Evolutionary conservation across 208 protist genomes (phyloP).

Genomic region (Trichomonas tenax): DNA sequence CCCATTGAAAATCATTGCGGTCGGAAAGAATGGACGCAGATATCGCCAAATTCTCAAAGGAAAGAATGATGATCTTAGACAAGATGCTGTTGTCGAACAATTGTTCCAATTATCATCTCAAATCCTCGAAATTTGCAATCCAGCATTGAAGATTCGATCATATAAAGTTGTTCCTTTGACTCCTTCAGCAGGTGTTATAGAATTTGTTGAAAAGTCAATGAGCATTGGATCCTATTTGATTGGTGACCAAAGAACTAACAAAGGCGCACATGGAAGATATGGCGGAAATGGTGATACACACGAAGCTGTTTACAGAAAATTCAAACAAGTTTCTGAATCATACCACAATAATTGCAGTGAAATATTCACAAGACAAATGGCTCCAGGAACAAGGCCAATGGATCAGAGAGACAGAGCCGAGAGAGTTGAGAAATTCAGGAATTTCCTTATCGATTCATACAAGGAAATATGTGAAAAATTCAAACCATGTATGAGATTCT

Average conservation of each 20-base stretch:
- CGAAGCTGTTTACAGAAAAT: not conserved
- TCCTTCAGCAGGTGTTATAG: not conserved
- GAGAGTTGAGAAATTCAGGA: no score
- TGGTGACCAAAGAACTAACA: not conserved
- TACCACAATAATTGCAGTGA: not conserved
- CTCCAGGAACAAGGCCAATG: no score
- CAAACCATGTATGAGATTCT: conserved; percentile 34
- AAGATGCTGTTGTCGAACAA: not conserved
- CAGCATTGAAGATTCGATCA: not conserved
- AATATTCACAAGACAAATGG: not conserved
- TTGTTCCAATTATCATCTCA: not conserved
- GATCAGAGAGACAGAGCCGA: not conserved
- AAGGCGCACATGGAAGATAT: not conserved
- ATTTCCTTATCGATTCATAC: not conserved
- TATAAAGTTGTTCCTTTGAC: conserved; percentile 19
- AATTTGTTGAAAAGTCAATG: not conserved
- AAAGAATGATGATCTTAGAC: conserved; percentile 13
- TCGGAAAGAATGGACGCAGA: not conserved
- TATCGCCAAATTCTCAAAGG: conserved; percentile 4
- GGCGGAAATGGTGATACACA: no score
- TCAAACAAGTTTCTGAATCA: not conserved
- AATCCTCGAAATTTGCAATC: not conserved
- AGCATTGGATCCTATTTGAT: not conserved
- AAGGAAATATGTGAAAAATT: not conserved
- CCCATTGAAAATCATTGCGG: not conserved